Evolutionary conservation across 2,329 filamentous ascomycete species (phyloP), one percentile per base, ranked within the genome.

Genomic region (Cladosporium sp.): DNA sequence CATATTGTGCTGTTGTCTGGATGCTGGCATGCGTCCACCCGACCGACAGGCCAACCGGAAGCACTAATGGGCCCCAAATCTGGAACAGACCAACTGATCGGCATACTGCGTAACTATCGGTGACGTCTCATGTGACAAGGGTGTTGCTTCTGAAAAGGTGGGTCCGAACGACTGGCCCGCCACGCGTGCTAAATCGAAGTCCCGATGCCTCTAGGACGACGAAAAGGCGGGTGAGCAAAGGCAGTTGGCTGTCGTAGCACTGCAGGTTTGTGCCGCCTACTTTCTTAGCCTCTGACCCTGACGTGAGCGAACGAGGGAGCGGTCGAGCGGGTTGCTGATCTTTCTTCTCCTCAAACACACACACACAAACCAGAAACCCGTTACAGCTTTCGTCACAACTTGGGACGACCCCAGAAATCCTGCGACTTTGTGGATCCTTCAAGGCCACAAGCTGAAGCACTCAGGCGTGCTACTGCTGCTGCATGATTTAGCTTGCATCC

Each of bases 111-210:
- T 32, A 17, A n/a, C 32, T 47, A 40, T 36, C 32, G 32, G 40
- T 55, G 52, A 55, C 52, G 52, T 55, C 42, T 36, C 52, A 36
- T 13, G 45, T 45, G 52, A 47, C 52, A 25, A 10, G 36, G 52
- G 28, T 40, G 4, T 9, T 37, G 15, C n/a, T 9, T 17, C 52
- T 10, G 22, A 47, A 55, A 55, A 55, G 52, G 52, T 55, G 52
- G 52, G 52, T 40, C 52, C 45, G 45, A 55, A 36, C 51, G 40
- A 55, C 37, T 55, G 52, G 52, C 40, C 52, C 40, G 52, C 44
- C 52, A 55, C 52, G 52, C 52, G 40, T 55, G 52, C 52, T 47
- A 28, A 20, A 25, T 45, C 17, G 40, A 55, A 22, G n/a, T 53
- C 22, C 50, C 50, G 50, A 53, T 34, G 12, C 49, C n/a, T 37